phyloP scores from a whole-genome alignment of 2,329 filamentous ascomycete genomes.

The Pestalotiopsis sp. region DNA sequence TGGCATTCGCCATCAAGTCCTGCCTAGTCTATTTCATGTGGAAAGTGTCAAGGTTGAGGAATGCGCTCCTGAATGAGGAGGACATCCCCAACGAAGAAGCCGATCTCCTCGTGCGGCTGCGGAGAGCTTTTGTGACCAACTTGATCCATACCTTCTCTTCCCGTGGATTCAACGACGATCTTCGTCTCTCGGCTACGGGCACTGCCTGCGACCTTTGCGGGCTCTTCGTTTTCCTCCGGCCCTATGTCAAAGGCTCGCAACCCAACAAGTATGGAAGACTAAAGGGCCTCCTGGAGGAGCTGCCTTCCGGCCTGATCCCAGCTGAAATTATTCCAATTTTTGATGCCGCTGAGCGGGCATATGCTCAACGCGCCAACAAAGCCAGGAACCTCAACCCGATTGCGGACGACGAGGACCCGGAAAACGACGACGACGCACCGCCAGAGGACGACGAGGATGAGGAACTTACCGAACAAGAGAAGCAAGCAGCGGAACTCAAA shows the following conservation, averaged over 20 bases:
- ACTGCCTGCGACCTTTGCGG: slow-evolving; percentile 81
- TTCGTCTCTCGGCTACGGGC: slow-evolving; percentile 74
- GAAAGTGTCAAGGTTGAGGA: slow-evolving; percentile 68
- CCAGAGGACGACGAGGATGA: slow-evolving; percentile 61
- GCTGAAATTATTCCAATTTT: slow-evolving; percentile 75
- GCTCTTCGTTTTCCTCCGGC: slow-evolving; percentile 72
- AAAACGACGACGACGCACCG: slow-evolving; percentile 62
- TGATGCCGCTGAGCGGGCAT: slow-evolving; percentile 72
- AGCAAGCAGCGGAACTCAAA: slow-evolving; percentile 66
- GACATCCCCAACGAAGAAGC: slow-evolving; percentile 59
- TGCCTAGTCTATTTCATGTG: slow-evolving; percentile 93
- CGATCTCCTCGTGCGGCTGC: slow-evolving; percentile 57
- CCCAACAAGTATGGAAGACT: slow-evolving; percentile 55
- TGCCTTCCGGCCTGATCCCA: slow-evolving; percentile 62
- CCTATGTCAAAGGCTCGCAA: slow-evolving; percentile 45
- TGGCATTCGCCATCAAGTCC: slow-evolving; percentile 72
- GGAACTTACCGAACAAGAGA: slow-evolving; percentile 55
- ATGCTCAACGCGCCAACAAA: slow-evolving; percentile 68
- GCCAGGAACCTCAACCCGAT: slow-evolving; percentile 49
- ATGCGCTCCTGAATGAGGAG: slow-evolving; percentile 54
- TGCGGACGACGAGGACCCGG: slow-evolving; percentile 72
- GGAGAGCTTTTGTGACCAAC: slow-evolving; percentile 59
- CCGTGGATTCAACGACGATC: slow-evolving; percentile 69
- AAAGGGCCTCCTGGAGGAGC: slow-evolving; percentile 65
- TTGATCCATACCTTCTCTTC: slow-evolving; percentile 70